These are phyloP conservation scores for Scedosporium dehoogii DNA, from an alignment of 2,329 filamentous ascomycete genomes.

Conservation along the genomic window DNA sequence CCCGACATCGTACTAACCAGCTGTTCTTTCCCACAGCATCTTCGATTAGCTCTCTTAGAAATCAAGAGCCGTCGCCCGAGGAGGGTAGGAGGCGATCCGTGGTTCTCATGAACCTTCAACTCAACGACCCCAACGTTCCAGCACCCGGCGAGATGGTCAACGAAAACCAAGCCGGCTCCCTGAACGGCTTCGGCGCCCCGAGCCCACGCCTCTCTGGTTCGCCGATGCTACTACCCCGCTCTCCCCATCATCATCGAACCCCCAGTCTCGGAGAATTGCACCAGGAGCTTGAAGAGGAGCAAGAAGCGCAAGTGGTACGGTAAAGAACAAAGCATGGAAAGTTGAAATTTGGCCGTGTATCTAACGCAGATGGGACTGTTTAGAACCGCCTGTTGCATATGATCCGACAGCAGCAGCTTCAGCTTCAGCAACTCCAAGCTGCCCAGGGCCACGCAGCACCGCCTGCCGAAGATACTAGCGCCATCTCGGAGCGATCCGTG, in stretches of 20 bases:
- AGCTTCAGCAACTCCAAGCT: conserved; percentile 52
- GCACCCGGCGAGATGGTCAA: conserved; percentile 60
- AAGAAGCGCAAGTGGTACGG: conserved; percentile 65
- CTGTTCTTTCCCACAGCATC: conserved; percentile 21
- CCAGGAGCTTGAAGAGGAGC: conserved; percentile 69
- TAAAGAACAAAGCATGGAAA: not conserved
- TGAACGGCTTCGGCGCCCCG: conserved; percentile 8
- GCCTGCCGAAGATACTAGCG: conserved; percentile 42
- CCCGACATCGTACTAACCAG: conserved; percentile 4
- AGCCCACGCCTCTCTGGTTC: conserved; percentile 39
- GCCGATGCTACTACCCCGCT: conserved; percentile 30
- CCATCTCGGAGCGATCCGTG: conserved; percentile 34
- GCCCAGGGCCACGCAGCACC: conserved; percentile 24
- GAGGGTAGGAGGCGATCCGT: conserved; percentile 51
- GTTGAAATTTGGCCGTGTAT: not conserved
- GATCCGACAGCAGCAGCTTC: conserved; percentile 66
- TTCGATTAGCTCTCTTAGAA: conserved; percentile 35
- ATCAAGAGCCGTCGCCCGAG: conserved; percentile 28
- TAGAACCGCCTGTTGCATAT: conserved; percentile 67
- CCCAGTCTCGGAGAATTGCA: conserved; percentile 69
- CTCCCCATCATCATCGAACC: conserved; percentile 54
- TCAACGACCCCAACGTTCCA: conserved; percentile 61
- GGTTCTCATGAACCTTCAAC: conserved; percentile 62
- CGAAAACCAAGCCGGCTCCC: conserved; percentile 20
- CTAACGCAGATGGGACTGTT: not conserved